Percentiles rank a stretch among this genome's conserved stretches.
Conservation (phyloP, 441 rosid species). For the Aquilaria agallochum region DNA sequence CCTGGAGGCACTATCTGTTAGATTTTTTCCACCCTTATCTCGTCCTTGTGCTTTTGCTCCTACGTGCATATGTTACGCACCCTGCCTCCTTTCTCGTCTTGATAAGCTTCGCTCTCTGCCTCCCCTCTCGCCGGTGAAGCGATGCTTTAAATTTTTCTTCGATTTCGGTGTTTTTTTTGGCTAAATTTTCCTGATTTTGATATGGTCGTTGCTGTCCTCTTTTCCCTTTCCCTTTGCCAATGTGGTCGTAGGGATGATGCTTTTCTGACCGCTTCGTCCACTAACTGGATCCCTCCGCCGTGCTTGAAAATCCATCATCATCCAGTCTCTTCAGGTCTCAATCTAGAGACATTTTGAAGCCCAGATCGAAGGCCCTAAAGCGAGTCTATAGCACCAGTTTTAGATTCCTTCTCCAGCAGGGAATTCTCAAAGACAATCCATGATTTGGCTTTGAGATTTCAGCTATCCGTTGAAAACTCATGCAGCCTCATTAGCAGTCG, state of each 20-base stretch:
- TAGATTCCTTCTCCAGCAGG: slow-evolving; percentile 55
- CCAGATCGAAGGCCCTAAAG: slow-evolving; percentile 24
- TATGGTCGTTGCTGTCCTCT: slow-evolving; percentile 45
- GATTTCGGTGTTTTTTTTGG: too few species aligned
- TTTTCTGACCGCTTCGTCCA: slow-evolving; percentile 31
- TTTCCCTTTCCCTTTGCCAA: slow-evolving; percentile 27
- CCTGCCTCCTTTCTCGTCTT: too few species aligned
- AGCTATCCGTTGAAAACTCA: slow-evolving; percentile 28
- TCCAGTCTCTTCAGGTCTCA: slow-evolving; percentile 29
- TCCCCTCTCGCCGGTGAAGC: too few species aligned
- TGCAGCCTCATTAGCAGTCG: slow-evolving; percentile 1
- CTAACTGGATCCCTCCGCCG: slow-evolving; percentile 37
- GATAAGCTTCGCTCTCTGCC: too few species aligned
- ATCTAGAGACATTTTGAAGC: slow-evolving; percentile 29
- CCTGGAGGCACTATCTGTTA: too few species aligned
- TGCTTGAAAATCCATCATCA: slow-evolving; percentile 33
- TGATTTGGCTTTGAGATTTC: slow-evolving; percentile 56
- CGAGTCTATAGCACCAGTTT: slow-evolving; percentile 45
- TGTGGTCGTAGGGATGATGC: slow-evolving; percentile 16
- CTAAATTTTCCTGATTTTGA: too few species aligned
- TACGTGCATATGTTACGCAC: too few species aligned
- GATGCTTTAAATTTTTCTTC: not conserved
- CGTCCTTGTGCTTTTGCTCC: too few species aligned
- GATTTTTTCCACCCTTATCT: too few species aligned
- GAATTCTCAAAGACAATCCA: slow-evolving; percentile 59